Percentiles rank a stretch among this genome's conserved stretches.
These are phyloP conservation scores for Rhynchosporium agropyri DNA, from an alignment of 2,329 filamentous ascomycete species.

Conservation along the genomic window DNA sequence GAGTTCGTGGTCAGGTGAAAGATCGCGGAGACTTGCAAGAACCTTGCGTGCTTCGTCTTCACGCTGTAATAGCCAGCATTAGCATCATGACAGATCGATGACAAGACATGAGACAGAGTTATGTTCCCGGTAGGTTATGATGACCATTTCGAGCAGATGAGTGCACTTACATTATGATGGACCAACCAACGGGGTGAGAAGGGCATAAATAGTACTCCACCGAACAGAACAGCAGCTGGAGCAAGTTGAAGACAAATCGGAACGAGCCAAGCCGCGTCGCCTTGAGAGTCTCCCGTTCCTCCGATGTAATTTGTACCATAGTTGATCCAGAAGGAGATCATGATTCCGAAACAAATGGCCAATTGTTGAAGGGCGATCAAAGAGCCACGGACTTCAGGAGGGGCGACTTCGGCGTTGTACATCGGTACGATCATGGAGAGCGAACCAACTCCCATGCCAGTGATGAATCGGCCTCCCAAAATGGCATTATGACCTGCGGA, in stretches of 20 bases:
- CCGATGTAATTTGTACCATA: conserved; percentile 70
- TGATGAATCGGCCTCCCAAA: conserved; percentile 72
- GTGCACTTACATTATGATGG: conserved; percentile 54
- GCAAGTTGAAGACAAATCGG: conserved; percentile 72
- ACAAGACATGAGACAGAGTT: background rate
- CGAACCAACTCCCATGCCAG: conserved; percentile 70
- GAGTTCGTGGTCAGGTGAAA: conserved; percentile 64
- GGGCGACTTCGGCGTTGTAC: conserved; percentile 54
- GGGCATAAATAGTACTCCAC: conserved; percentile 79
- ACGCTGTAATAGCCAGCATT: conserved; percentile 43
- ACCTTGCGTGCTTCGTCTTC: conserved; percentile 68
- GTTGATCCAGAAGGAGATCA: conserved; percentile 62
- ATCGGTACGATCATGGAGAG: conserved; percentile 68
- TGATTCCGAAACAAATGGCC: conserved; percentile 60
- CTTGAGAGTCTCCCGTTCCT: conserved; percentile 59
- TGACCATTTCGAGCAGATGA: background rate
- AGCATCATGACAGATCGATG: background rate
- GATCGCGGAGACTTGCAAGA: conserved; percentile 64
- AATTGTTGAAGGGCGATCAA: conserved; percentile 68
- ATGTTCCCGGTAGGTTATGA: background rate
- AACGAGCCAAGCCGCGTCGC: conserved; percentile 72
- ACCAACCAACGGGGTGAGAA: conserved; percentile 77
- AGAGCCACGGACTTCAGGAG: conserved; percentile 68
- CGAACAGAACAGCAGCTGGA: conserved; percentile 66
- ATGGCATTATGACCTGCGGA: conserved; percentile 60